These are phyloP conservation scores for Silene uniflora DNA, from an alignment of 148 eudicot species.

Conservation along the genomic window DNA sequence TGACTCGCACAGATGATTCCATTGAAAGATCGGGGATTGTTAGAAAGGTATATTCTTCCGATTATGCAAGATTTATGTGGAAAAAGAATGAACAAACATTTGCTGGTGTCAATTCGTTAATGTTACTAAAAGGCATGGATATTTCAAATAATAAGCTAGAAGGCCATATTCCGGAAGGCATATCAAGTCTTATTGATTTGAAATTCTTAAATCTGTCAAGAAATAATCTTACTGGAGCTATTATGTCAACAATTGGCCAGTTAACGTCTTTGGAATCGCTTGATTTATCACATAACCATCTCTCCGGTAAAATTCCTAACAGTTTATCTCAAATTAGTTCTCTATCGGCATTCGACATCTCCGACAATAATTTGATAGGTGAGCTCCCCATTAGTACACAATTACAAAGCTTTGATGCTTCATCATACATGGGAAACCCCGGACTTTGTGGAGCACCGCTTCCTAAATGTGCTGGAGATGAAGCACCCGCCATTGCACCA, in stretches of 20 bases:
- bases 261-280: slow-evolving; percentile 6
- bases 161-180: slow-evolving; percentile 6
- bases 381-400: slow-evolving; percentile 3
- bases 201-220: slow-evolving; percentile 10
- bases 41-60: too few species aligned
- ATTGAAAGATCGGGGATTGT: too few species aligned
- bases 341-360: not conserved
- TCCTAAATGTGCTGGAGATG: not conserved
- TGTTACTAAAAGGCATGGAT: not conserved
- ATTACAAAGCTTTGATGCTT: slow-evolving; percentile 7
- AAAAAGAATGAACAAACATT: not conserved
- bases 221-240: slow-evolving; percentile 12
- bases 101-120: not conserved
- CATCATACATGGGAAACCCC: slow-evolving; percentile 10
- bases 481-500: not conserved
- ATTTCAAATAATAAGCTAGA: not conserved
- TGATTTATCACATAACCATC: slow-evolving; percentile 10
- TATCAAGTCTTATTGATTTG: slow-evolving; percentile 6
- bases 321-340: not conserved
- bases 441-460: slow-evolving; percentile 16
- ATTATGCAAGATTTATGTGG: too few species aligned
- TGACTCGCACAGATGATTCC: too few species aligned
- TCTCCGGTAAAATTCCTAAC: slow-evolving; percentile 11
- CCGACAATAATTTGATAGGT: slow-evolving; percentile 10
- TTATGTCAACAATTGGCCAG: not conserved